These are phyloP conservation scores for Gastrodia elata DNA, from an alignment of 106 monocot species.

Conservation along the genomic window DNA sequence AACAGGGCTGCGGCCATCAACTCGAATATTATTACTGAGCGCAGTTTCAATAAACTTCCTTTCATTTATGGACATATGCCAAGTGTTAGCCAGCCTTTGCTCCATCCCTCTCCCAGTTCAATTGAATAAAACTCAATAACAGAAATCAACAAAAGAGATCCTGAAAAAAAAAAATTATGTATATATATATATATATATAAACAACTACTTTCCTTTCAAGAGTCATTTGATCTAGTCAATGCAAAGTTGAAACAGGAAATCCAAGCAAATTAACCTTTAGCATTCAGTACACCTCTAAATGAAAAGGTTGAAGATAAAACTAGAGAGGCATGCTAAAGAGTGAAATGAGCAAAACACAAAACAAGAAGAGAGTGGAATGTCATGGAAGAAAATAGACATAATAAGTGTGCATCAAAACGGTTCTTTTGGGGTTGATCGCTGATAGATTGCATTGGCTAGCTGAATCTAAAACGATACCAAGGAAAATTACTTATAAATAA, in stretches of 20 bases:
- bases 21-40: conserved; percentile 46
- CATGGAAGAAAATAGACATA: too few species aligned
- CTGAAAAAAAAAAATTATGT: not conserved
- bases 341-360: not conserved
- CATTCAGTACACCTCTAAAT: not conserved
- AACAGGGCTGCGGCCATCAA: conserved; percentile 71
- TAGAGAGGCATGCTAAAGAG: not conserved
- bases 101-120: conserved; percentile 1
- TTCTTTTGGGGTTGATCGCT: too few species aligned
- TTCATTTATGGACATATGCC: conserved; percentile 67
- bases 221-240: not conserved
- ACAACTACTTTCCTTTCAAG: not conserved
- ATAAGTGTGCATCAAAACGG: too few species aligned
- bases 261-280: not conserved
- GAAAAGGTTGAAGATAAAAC: not conserved
- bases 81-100: conserved; percentile 18
- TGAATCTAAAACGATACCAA: too few species aligned
- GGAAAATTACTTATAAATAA: too few species aligned
- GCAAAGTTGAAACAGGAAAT: not conserved
- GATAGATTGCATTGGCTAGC: too few species aligned
- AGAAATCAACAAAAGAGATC: not conserved
- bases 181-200: too few species aligned
- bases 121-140: not conserved
- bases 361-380: not conserved
- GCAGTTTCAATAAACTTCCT: conserved; percentile 75